Evolutionary conservation across 2,329 filamentous ascomycete genomes (phyloP).

Genomic region (Beauveria bassiana): DNA sequence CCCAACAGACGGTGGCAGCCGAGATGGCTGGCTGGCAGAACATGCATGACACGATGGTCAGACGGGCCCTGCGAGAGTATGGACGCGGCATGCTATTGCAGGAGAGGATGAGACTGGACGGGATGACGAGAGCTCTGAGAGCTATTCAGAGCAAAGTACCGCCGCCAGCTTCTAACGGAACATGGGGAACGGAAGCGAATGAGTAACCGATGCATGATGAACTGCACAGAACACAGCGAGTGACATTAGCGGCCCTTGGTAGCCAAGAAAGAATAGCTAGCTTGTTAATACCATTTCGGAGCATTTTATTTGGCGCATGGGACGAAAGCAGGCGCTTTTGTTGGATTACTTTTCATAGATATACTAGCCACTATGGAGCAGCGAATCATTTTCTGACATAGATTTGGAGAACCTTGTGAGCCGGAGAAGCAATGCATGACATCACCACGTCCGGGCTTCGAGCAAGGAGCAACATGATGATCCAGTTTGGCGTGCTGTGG

Average conservation of each 20-base stretch:
- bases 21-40: conserved; percentile 95
- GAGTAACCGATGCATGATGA: neutral
- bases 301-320: neutral
- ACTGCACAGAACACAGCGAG: neutral
- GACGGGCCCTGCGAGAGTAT: conserved; percentile 66
- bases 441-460: conserved; percentile 28
- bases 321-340: neutral
- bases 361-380: neutral
- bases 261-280: neutral
- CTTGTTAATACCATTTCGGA: neutral
- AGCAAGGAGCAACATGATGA: conserved; percentile 22
- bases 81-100: conserved; percentile 71
- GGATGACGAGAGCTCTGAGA: conserved; percentile 71
- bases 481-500: neutral
- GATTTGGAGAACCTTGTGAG: too few species aligned
- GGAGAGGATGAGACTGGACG: conserved; percentile 71
- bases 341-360: neutral
- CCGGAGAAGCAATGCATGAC: neutral
- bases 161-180: neutral
- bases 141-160: conserved; percentile 34
- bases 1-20: conserved; percentile 83
- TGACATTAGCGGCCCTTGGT: neutral
- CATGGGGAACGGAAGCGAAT: neutral
- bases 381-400: neutral
- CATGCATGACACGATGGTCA: conserved; percentile 69